Conservation (phyloP, 179 eudicot genomes). For the Beta lomatogona region DNA sequence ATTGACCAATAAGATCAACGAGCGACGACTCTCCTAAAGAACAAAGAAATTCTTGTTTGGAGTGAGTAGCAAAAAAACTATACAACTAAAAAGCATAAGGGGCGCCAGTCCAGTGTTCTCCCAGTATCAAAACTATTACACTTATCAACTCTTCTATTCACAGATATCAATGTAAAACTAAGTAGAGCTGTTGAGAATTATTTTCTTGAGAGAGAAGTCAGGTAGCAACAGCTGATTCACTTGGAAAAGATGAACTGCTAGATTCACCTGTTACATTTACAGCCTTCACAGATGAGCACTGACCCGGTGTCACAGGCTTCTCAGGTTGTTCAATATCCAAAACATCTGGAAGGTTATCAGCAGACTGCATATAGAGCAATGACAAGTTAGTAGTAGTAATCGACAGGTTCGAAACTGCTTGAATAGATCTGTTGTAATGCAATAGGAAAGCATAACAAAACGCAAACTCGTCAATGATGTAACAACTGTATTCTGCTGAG, state of each 20-base stretch:
- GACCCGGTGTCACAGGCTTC: slow-evolving; percentile 46
- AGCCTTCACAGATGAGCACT: slow-evolving; percentile 41
- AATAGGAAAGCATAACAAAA: not conserved
- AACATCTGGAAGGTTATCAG: slow-evolving; percentile 55
- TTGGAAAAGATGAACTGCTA: slow-evolving; percentile 40
- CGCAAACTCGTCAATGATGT: not conserved
- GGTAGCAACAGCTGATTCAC: slow-evolving; percentile 34
- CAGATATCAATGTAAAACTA: slow-evolving; percentile 28
- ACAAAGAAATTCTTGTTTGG: slow-evolving; percentile 10
- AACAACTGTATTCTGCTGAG: not conserved
- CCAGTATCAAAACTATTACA: slow-evolving; percentile 17
- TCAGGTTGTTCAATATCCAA: slow-evolving; percentile 52
- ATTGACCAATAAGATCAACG: slow-evolving; percentile 13
- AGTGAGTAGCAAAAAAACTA: slow-evolving; percentile 25
- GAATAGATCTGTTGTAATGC: not conserved
- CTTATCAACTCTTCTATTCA: slow-evolving; percentile 35
- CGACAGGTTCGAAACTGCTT: not conserved
- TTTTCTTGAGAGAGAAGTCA: slow-evolving; percentile 23
- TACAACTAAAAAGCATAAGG: slow-evolving; percentile 28
- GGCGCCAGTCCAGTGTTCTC: slow-evolving; percentile 8
- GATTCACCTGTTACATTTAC: slow-evolving; percentile 45
- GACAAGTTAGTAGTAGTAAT: not conserved
- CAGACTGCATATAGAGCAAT: slow-evolving; percentile 30
- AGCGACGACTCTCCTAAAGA: slow-evolving; percentile 10
- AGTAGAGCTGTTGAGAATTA: slow-evolving; percentile 18